A percentile compares a stretch with the other conserved stretches of the same genome.
Conservation (phyloP, 768 basidiomycete species). For the Russula earlei region DNA sequence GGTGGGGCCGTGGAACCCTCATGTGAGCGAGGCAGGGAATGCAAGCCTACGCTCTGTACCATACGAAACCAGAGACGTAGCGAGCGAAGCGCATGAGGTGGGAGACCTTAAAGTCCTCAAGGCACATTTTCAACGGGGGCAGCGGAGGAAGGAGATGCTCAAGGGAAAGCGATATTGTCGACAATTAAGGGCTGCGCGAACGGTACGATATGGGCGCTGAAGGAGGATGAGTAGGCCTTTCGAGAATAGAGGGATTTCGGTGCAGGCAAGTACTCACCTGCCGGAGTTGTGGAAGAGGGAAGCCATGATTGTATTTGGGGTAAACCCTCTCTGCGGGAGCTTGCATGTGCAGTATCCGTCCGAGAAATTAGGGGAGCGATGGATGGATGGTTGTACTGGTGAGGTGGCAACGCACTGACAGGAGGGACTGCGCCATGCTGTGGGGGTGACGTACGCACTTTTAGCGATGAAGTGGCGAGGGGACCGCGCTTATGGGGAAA, state of each 20-base stretch:
- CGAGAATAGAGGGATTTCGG: not conserved
- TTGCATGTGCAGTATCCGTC: constrained; percentile 22
- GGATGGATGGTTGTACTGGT: constrained; percentile 44
- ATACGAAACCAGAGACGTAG: not conserved
- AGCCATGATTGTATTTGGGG: constrained; percentile 17
- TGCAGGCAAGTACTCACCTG: not conserved
- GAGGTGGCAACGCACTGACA: constrained; percentile 36
- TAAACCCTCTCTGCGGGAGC: constrained; percentile 8
- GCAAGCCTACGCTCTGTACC: not conserved
- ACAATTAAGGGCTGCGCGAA: constrained; percentile 8
- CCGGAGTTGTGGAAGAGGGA: constrained; percentile 8
- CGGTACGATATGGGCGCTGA: constrained; percentile 13
- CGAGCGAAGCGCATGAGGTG: not conserved
- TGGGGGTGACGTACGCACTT: constrained; percentile 30
- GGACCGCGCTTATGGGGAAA: constrained; percentile 76
- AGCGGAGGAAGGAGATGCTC: not conserved
- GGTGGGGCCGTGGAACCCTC: not conserved
- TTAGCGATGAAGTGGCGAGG: constrained; percentile 41
- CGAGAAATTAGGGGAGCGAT: constrained; percentile 39
- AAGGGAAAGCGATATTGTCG: not conserved
- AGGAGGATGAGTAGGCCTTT: constrained; percentile 1
- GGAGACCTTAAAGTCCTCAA: not conserved
- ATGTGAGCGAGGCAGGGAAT: not conserved
- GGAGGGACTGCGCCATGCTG: constrained; percentile 35
- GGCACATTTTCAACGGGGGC: not conserved